Conservation (phyloP, 345 rosid species). For the Mercurialis annua region DNA sequence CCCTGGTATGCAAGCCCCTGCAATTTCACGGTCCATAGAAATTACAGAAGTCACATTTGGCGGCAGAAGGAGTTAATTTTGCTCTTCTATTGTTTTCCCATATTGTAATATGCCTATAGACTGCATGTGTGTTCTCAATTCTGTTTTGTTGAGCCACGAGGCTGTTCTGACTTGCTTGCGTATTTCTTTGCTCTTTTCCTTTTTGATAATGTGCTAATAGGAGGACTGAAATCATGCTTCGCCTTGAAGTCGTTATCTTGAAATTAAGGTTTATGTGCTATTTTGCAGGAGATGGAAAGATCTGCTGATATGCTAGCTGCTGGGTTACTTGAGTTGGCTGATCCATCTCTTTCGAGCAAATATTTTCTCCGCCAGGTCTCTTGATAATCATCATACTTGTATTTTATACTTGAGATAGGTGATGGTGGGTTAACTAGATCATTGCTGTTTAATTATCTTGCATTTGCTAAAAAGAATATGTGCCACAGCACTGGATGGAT, state of each 20-base stretch:
- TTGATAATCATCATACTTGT: constrained; percentile 13
- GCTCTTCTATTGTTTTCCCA: neutral
- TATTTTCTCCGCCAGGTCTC: constrained; percentile 90
- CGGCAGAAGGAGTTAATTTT: neutral
- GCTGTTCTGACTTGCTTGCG: neutral
- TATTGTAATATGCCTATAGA: neutral
- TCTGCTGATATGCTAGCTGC: constrained; percentile 98
- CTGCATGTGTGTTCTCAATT: neutral
- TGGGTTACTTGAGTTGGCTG: constrained; percentile 91
- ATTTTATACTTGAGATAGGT: constrained; percentile 6
- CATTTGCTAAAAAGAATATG: constrained; percentile 22
- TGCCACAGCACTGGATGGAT: constrained; percentile 72
- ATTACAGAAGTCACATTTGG: neutral
- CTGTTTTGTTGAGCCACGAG: neutral
- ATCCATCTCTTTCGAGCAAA: constrained; percentile 90
- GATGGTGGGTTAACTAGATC: neutral
- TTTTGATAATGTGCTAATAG: neutral
- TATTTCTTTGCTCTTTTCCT: constrained; percentile 3
- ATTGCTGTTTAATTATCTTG: neutral
- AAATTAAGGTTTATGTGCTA: neutral
- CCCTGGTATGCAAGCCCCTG: neutral
- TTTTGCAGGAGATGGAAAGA: constrained; percentile 85
- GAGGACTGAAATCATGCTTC: neutral
- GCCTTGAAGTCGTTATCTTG: neutral
- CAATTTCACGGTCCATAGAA: neutral